phyloP scores from a whole-genome alignment of 306 rosid genomes.

The Medicago ruthenica region DNA sequence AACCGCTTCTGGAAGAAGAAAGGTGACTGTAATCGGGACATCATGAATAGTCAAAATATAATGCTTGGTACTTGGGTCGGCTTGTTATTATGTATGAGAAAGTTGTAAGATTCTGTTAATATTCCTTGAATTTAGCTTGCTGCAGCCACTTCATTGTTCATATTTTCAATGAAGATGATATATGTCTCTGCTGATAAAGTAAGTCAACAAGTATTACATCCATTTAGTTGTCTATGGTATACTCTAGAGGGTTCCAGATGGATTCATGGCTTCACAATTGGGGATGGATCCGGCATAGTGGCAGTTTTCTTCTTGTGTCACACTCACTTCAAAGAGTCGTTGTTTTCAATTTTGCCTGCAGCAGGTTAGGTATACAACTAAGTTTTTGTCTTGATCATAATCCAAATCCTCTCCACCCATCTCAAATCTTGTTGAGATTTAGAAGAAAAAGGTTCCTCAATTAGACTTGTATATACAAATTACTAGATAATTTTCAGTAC shows the following conservation, averaged over 20 bases:
- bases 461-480: slow-evolving; percentile 27
- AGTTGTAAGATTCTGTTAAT: slow-evolving; percentile 24
- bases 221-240: slow-evolving; percentile 18
- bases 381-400: slow-evolving; percentile 17
- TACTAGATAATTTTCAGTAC: not conserved
- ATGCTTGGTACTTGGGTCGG: slow-evolving; percentile 30
- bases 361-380: slow-evolving; percentile 27
- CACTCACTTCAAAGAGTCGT: slow-evolving; percentile 12
- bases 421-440: slow-evolving; percentile 32
- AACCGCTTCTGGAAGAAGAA: slow-evolving; percentile 62
- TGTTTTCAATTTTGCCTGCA: slow-evolving; percentile 22
- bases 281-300: slow-evolving; percentile 4
- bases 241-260: slow-evolving; percentile 22
- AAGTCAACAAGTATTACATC: slow-evolving; percentile 37
- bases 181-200: slow-evolving; percentile 33
- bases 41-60: slow-evolving; percentile 37
- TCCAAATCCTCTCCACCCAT: slow-evolving; percentile 4
- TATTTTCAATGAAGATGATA: slow-evolving; percentile 38
- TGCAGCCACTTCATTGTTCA: slow-evolving; percentile 43
- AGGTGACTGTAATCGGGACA: slow-evolving; percentile 49
- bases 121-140: slow-evolving; percentile 40
- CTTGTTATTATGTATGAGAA: slow-evolving; percentile 18
- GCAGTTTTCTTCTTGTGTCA: slow-evolving; percentile 19
- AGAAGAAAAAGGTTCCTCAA: slow-evolving; percentile 17
- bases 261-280: slow-evolving; percentile 13